A percentile compares a stretch with the other conserved stretches of the same genome.
phyloP scores from a whole-genome alignment of 495 filamentous ascomycete genomes.

The Hyaloscypha hepaticicola region DNA sequence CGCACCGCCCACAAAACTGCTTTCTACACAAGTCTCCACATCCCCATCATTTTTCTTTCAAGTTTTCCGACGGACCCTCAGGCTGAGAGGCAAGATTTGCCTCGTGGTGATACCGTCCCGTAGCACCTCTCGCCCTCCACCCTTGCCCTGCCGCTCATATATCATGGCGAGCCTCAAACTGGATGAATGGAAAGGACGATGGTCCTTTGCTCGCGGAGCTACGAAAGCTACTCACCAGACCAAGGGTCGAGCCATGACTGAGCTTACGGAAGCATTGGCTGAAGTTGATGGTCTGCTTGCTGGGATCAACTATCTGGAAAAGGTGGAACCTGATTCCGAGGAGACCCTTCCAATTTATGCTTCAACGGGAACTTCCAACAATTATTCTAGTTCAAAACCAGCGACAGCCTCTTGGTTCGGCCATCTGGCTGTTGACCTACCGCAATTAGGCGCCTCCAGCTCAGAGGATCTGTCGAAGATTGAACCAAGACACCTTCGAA shows the following conservation, averaged over 20 bases:
- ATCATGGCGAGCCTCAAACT: slow-evolving; percentile 17
- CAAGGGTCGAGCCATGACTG: slow-evolving; percentile 5
- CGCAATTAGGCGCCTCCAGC: neutral
- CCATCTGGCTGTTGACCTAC: slow-evolving; percentile 9
- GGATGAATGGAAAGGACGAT: slow-evolving; percentile 13
- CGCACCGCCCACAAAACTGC: neutral
- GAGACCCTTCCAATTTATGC: neutral
- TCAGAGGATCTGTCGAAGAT: slow-evolving; percentile 6
- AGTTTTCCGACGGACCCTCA: neutral
- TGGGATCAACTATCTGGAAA: slow-evolving; percentile 17
- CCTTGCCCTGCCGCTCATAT: neutral
- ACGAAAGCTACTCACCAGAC: slow-evolving; percentile 14
- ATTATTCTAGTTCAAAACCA: neutral
- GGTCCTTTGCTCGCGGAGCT: slow-evolving; percentile 16
- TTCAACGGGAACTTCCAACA: neutral
- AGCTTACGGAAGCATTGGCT: slow-evolving; percentile 14
- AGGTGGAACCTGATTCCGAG: slow-evolving; percentile 11
- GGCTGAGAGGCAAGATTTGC: slow-evolving; percentile 7
- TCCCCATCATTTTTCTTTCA: slow-evolving; percentile 1
- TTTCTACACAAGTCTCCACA: neutral
- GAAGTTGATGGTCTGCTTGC: slow-evolving; percentile 22
- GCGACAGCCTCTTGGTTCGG: slow-evolving; percentile 13
- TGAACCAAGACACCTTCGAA: slow-evolving; percentile 16
- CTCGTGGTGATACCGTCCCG: slow-evolving; percentile 5
- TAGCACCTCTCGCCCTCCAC: neutral